phyloP scores from a whole-genome alignment of 2,329 filamentous ascomycete genomes.

The Neopestalotiopsis sp. region DNA sequence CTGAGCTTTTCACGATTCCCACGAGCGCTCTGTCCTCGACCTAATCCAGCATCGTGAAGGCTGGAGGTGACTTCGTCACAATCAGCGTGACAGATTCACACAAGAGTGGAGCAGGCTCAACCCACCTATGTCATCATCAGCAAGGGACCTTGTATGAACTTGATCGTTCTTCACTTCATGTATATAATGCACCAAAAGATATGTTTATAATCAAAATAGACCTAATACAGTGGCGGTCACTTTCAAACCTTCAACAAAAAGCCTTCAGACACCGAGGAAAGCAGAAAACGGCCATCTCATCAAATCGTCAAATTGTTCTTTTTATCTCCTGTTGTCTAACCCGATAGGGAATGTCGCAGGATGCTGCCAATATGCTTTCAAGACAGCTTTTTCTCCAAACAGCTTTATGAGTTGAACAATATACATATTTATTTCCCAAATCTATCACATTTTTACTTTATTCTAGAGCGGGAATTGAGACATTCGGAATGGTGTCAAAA shows the following conservation, averaged over 20 bases:
- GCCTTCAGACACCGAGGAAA: not conserved
- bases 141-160: constrained; percentile 1
- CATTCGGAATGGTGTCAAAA: too few relatives aligned
- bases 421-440: too few relatives aligned
- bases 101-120: not conserved
- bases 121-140: not conserved
- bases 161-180: not conserved
- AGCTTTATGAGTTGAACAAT: too few relatives aligned
- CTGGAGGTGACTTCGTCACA: not conserved
- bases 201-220: not conserved
- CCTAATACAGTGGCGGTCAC: not conserved
- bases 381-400: too few relatives aligned
- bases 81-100: not conserved
- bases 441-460: too few relatives aligned
- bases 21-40: not conserved
- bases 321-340: too few relatives aligned
- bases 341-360: too few relatives aligned
- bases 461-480: too few relatives aligned
- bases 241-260: not conserved
- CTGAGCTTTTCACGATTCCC: not conserved
- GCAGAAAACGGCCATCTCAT: not conserved
- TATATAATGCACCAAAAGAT: not conserved
- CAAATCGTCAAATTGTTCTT: too few relatives aligned
- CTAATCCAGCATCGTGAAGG: not conserved
- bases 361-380: too few relatives aligned